Base-by-base conservation (phyloP, 371 early-diverging fungal genomes). In the Dentiscutata heterogama region DNA sequence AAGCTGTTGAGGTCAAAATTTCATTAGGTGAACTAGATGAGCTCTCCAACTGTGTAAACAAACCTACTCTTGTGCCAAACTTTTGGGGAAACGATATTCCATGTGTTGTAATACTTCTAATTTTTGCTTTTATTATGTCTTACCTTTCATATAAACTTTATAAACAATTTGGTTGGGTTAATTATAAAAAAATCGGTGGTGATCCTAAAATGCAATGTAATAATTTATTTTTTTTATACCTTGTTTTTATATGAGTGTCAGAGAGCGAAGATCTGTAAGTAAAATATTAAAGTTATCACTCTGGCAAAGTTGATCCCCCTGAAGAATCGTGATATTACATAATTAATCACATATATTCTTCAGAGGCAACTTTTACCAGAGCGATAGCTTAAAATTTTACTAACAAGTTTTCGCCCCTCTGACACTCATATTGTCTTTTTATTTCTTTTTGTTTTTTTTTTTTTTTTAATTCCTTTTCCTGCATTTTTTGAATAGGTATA, bases 111-210 rank as follows among this genome's bases (percentile, higher is more conserved):
- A 13, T 56, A 20, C 42, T 76, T 20, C 8, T 22, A 7, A 10
- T 61, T n/a, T 58, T 76, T 16, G 58, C 56, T 2, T 20, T 56
- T n/a, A 11, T 42, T 22, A 27, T 60, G 13, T 35, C 31, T 35
- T 29, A 60, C n/a, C 10, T 76, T 20, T 16, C 61, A 22, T 58
- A 18, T 31, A 76, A 39, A 60, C 87, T 96, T 56, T 97, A 96
- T 85, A 90, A 91, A 64, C 94, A 96, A 86, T 97, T 96, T 89
- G 97, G 97, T 61, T 97, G 97, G 97, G 94, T 93, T 84, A 95
- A 97, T 51, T 97, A 96, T 87, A 97, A 97, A 86, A 93, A 94
- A 87, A 96, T 97, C 83, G 98, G 98, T 3, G 97, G 97, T 3
- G 96, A 97, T 84, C 89, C 95, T 72, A 87, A 90, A 60, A 96